Conservation (phyloP, 495 filamentous ascomycete species). For the Aspergillus coremiiformis region DNA sequence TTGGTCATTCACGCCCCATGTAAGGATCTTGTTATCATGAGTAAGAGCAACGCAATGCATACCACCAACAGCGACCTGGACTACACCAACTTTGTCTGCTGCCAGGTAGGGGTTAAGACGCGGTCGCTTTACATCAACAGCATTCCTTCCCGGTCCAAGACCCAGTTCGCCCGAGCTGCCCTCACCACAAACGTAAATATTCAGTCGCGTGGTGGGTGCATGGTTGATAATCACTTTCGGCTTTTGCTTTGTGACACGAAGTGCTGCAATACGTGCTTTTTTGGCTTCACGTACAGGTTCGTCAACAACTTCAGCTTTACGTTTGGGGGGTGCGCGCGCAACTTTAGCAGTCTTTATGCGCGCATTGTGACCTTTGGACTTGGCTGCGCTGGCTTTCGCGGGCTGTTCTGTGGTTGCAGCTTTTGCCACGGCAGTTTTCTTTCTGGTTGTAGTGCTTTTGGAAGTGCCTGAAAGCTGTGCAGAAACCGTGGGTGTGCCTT, state of each 20-base stretch:
- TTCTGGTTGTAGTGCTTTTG: constrained; percentile 10
- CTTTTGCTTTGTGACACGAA: constrained; percentile 18
- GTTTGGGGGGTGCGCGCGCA: constrained; percentile 24
- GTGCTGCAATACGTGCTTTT: constrained; percentile 21
- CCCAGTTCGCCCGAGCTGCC: constrained; percentile 63
- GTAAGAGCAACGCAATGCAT: constrained; percentile 60
- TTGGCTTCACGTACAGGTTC: constrained; percentile 24
- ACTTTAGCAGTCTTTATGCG: constrained; percentile 14
- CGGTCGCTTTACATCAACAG: constrained; percentile 61
- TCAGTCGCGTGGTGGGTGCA: constrained; percentile 41
- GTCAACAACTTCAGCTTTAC: constrained; percentile 31
- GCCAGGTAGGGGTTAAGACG: constrained; percentile 53
- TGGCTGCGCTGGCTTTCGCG: constrained; percentile 7
- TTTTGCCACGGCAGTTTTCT: constrained; percentile 11
- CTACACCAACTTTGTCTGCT: constrained; percentile 54
- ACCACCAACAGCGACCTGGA: constrained; percentile 54
- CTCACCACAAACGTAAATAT: constrained; percentile 64
- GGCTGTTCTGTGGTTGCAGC: constrained; percentile 11
- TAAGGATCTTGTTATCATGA: constrained; percentile 53
- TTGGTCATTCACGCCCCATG: constrained; percentile 66
- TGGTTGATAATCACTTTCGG: constrained; percentile 37
- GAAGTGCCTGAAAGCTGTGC: constrained; percentile 4
- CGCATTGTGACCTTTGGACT: constrained; percentile 11
- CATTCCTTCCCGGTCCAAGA: constrained; percentile 52
- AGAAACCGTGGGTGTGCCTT: constrained; percentile 17